Evolutionary conservation across 345 rosid species (phyloP).

Genomic region (Eucalyptus cloeziana): DNA sequence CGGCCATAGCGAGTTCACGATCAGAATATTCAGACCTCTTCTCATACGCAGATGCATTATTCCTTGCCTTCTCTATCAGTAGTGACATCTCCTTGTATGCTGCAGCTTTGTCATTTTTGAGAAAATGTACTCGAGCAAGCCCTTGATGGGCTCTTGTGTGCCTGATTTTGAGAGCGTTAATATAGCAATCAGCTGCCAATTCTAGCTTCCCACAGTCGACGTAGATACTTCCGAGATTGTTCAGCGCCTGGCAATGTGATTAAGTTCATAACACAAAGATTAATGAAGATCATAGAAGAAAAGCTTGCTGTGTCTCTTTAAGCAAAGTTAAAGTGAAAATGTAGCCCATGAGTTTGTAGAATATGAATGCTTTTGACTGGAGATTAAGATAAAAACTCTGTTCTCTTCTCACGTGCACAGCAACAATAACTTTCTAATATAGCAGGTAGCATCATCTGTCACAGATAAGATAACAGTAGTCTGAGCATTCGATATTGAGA

Average conservation of each 20-base stretch:
- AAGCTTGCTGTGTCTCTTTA: not conserved
- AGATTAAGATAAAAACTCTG: not conserved
- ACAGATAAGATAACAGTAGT: not conserved
- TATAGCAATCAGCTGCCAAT: slow-evolving; percentile 91
- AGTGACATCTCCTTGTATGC: slow-evolving; percentile 92
- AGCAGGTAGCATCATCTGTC: not conserved
- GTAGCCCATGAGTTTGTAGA: not conserved
- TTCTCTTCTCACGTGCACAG: not conserved
- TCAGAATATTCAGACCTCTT: slow-evolving; percentile 96
- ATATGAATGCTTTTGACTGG: not conserved
- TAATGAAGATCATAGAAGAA: not conserved
- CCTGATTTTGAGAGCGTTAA: slow-evolving; percentile 81
- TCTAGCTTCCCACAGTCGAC: slow-evolving; percentile 65
- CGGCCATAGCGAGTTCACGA: slow-evolving; percentile 77
- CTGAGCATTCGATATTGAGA: not conserved
- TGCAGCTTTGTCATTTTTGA: slow-evolving; percentile 58
- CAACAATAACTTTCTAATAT: not conserved
- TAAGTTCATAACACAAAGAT: not conserved
- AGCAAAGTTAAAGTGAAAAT: not conserved
- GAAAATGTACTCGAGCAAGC: slow-evolving; percentile 86
- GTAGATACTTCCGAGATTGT: slow-evolving; percentile 93
- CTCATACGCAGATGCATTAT: slow-evolving; percentile 94
- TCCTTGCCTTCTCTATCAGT: slow-evolving; percentile 74
- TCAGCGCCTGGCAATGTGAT: slow-evolving; percentile 57
- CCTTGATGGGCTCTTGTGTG: slow-evolving; percentile 99